phyloP scores from a whole-genome alignment of 2,329 filamentous ascomycete species.

The Hypomyces perniciosus region DNA sequence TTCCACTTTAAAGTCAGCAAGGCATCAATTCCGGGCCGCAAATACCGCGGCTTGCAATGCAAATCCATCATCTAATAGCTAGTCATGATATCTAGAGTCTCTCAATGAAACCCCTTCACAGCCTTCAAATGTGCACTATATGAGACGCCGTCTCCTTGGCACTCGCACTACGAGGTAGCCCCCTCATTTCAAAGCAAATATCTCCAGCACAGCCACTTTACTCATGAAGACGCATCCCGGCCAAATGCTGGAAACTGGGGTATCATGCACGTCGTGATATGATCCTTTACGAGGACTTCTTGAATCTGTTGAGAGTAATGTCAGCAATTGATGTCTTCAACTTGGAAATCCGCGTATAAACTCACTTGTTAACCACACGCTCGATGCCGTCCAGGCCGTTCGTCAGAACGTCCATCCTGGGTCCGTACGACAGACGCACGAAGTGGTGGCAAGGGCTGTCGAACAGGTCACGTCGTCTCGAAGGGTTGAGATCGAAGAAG shows the following conservation, averaged over 20 bases:
- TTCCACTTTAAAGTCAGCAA: no score
- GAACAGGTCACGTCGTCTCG: conserved; percentile 82
- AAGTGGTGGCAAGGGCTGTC: conserved; percentile 94
- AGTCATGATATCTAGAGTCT: no score
- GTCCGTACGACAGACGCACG: conserved; percentile 78
- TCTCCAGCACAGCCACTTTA: no score
- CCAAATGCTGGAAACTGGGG: no score
- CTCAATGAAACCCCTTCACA: no score
- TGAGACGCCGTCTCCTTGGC: no score
- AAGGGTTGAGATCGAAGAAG: conserved; percentile 95
- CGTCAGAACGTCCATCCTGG: conserved; percentile 71
- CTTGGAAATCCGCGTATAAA: conserved; percentile 10
- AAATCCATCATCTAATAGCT: no score
- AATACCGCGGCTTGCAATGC: no score
- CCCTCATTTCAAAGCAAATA: no score
- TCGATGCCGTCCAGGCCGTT: conserved; percentile 80
- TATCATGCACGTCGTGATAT: neutral
- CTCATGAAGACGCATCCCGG: conserved; percentile 1
- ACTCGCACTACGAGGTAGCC: no score
- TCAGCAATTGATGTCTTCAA: conserved; percentile 3
- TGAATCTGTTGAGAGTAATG: conserved; percentile 15
- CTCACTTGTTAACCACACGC: conserved; percentile 67
- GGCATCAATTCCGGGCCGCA: no score
- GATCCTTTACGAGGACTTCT: conserved; percentile 9
- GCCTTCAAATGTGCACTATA: no score